Conservation (phyloP, 148 eudicot genomes). For the Rhododendron simsii region DNA sequence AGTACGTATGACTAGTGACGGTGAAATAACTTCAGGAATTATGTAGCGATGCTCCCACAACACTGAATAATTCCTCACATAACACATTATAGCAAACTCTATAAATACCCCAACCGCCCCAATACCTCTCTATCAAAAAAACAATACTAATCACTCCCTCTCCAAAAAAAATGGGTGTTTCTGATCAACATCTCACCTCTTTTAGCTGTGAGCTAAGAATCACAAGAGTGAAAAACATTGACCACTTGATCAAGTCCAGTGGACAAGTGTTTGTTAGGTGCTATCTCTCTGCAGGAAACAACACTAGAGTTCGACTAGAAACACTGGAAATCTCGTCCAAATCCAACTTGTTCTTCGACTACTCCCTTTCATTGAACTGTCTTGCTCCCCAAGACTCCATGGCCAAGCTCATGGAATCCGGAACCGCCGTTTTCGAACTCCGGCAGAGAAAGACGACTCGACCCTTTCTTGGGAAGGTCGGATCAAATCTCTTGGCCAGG, state of each 20-base stretch:
- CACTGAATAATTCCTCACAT: neutral
- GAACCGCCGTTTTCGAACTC: constrained; percentile 38
- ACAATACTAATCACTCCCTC: neutral
- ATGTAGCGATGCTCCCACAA: neutral
- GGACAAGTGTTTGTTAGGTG: constrained; percentile 44
- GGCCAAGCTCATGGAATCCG: constrained; percentile 18
- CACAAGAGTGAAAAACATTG: constrained; percentile 42
- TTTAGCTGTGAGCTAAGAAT: constrained; percentile 39
- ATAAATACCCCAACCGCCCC: constrained; percentile 1
- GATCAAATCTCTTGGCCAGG: constrained; percentile 36
- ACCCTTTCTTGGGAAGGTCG: constrained; percentile 20
- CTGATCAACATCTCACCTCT: constrained; percentile 15
- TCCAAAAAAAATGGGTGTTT: constrained; percentile 8
- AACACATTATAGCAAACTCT: neutral
- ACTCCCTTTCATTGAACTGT: constrained; percentile 48
- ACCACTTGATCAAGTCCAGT: constrained; percentile 10
- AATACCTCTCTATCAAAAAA: neutral
- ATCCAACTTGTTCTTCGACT: constrained; percentile 35
- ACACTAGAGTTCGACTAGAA: constrained; percentile 38
- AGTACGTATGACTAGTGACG: neutral
- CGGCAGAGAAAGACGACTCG: constrained; percentile 25
- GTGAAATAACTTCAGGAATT: neutral
- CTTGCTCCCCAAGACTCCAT: constrained; percentile 31
- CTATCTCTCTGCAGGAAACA: constrained; percentile 41
- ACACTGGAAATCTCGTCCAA: constrained; percentile 36